phyloP scores from a whole-genome alignment of 495 filamentous ascomycete species.

The Lophiostoma macrostomum region DNA sequence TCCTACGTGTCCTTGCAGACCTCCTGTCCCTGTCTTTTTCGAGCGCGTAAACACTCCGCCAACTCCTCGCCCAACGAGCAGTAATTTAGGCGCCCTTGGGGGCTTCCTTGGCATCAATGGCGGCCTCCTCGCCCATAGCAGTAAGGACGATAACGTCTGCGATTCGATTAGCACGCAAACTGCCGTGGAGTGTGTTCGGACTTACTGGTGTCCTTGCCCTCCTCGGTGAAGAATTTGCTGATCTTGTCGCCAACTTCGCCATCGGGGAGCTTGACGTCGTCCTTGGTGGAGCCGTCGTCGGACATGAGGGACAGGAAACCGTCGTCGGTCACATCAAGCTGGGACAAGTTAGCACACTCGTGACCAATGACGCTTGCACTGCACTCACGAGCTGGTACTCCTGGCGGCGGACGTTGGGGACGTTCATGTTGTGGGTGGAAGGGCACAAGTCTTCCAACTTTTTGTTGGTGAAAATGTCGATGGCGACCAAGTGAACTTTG shows the following conservation, averaged over 20 bases:
- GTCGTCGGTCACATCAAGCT: slow-evolving; percentile 89
- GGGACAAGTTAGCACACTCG: slow-evolving; percentile 14
- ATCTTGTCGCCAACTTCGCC: slow-evolving; percentile 83
- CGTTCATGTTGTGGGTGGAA: slow-evolving; percentile 99
- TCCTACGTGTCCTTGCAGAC: too few species aligned
- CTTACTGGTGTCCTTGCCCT: slow-evolving; percentile 84
- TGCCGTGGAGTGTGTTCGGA: slow-evolving; percentile 15
- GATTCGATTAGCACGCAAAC: slow-evolving; percentile 14
- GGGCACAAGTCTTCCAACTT: slow-evolving; percentile 99
- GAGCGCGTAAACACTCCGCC: slow-evolving; percentile 18
- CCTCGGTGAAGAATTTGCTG: slow-evolving; percentile 65
- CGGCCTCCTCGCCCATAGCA: slow-evolving; percentile 92
- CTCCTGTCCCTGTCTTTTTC: slow-evolving; percentile 8
- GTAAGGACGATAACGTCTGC: slow-evolving; percentile 85
- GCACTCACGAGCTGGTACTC: slow-evolving; percentile 94
- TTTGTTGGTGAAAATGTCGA: slow-evolving; percentile 99
- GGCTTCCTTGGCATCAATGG: slow-evolving; percentile 92
- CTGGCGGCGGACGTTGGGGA: slow-evolving; percentile 82
- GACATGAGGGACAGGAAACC: slow-evolving; percentile 86
- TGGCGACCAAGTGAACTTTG: slow-evolving; percentile 95
- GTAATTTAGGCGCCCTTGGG: slow-evolving; percentile 47
- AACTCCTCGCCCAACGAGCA: slow-evolving; percentile 17
- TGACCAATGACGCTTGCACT: background rate
- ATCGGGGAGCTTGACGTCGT: slow-evolving; percentile 91
- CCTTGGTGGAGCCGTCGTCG: slow-evolving; percentile 77